phyloP scores from a whole-genome alignment of 2,329 filamentous ascomycete genomes.

The Penicillium capsulatum region DNA sequence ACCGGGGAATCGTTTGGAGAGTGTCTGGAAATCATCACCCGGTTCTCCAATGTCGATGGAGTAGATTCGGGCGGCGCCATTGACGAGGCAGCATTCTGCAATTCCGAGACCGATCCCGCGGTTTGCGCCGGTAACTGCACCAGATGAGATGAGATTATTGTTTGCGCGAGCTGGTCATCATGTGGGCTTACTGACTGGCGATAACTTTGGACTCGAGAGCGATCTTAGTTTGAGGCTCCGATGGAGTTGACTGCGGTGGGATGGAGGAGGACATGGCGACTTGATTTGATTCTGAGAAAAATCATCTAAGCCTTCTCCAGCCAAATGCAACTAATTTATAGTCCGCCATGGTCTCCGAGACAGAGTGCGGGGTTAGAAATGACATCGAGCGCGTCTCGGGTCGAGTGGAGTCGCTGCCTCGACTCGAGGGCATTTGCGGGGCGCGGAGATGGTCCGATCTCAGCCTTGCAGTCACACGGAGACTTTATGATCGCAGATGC shows the following conservation, averaged over 20 bases:
- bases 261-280: constrained; percentile 4
- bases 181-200: constrained; percentile 6
- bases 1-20: constrained; percentile 36
- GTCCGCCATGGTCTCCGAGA: no score
- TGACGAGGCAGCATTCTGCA: constrained; percentile 46
- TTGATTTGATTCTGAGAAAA: neutral
- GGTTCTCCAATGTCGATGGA: constrained; percentile 44
- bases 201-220: constrained; percentile 12
- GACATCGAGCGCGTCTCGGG: no score
- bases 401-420: constrained; percentile 3
- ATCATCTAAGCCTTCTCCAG: no score
- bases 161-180: no score
- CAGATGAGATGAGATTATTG: neutral
- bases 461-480: no score
- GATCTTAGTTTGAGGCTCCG: constrained; percentile 11
- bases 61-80: constrained; percentile 44
- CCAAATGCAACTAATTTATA: no score
- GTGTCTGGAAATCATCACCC: constrained; percentile 15
- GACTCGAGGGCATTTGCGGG: constrained; percentile 6
- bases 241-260: constrained; percentile 5
- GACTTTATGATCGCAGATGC: no score
- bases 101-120: constrained; percentile 46
- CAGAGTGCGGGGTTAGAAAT: no score
- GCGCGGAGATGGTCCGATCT: constrained; percentile 4
- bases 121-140: constrained; percentile 36